Percentiles rank a stretch among this genome's conserved stretches.
These are phyloP conservation scores for Heritiera fomes DNA, from an alignment of 345 rosid species.

Conservation along the genomic window DNA sequence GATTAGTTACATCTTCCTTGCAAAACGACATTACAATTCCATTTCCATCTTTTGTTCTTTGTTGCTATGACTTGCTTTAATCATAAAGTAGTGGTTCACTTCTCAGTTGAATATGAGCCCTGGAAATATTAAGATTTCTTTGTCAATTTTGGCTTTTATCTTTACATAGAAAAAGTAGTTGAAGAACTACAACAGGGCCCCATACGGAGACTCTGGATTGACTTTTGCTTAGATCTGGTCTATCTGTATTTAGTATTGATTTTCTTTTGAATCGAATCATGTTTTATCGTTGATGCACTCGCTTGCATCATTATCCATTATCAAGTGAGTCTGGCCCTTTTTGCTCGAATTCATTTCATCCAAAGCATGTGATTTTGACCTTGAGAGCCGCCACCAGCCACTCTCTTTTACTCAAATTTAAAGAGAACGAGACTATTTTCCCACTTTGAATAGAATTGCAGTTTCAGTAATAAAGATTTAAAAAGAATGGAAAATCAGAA, in stretches of 20 bases:
- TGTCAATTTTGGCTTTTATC: neutral
- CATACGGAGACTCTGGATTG: neutral
- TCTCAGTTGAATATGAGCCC: neutral
- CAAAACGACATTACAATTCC: neutral
- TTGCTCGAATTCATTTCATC: neutral
- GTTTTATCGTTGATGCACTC: neutral
- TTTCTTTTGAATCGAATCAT: neutral
- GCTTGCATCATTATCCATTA: neutral
- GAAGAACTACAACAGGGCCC: neutral
- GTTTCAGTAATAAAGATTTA: neutral
- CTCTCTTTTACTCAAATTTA: neutral
- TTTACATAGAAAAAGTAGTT: neutral
- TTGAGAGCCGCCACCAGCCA: neutral
- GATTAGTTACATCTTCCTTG: neutral
- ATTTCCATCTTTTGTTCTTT: neutral
- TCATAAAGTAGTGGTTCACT: neutral
- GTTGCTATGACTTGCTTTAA: neutral
- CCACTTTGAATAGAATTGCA: neutral
- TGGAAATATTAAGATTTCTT: neutral
- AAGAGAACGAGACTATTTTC: neutral
- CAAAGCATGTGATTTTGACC: slow-evolving; percentile 4
- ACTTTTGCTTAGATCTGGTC: neutral
- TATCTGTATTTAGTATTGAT: neutral
- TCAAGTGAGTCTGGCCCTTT: neutral
- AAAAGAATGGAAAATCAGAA: neutral